Evolutionary conservation across 495 filamentous ascomycete species (phyloP), one percentile per base, ranked within the genome.

Genomic region (Penicillium lagena): DNA sequence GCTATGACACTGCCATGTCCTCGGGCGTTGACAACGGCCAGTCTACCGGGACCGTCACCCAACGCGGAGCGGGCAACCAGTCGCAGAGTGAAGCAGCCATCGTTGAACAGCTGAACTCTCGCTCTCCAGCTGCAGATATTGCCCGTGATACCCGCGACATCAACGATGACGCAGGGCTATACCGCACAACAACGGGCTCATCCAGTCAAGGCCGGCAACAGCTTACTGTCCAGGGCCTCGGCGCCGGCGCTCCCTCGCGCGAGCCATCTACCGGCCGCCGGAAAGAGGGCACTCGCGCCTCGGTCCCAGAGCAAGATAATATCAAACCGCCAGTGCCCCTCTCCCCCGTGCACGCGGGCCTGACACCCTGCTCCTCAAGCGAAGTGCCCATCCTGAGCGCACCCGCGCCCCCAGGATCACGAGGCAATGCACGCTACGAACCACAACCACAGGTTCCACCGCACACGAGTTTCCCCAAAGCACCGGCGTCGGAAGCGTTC

Each of bases 21-120:
- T 65, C 64, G 32, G 66, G 63, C 11, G 51, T 68, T 28, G 68
- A 74, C 38, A 41, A 60, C 22, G 56, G 55, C 10, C 50, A 52
- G 1, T 55, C 52, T n/a, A 44, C 56, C 10, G 61, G 59, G 35
- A 61, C 54, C 36, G 35, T 64, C 35, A 62, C 41, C 14, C 56
- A 63, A 30, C 72, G 53, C 50, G 65, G 53, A 14, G 62, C 56
- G 7, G 59, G 42, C 47, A 58, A 57, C 15, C 32, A 34, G 2
- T 9, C 33, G 46, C 31, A 58, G 39, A 62, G 62, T 17, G 74
- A 78, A 52, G 68, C 58, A 1, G 58, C 58, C 28, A 71, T 70
- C 34, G 59, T 73, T 33, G 68, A 66, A 22, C 56, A 61, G 4
- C 58, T 76, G 28, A 75, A 75, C 48, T 50, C 57, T 7, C 70